Conservation (phyloP, 305 asterid species). For the Galium porrigens region DNA sequence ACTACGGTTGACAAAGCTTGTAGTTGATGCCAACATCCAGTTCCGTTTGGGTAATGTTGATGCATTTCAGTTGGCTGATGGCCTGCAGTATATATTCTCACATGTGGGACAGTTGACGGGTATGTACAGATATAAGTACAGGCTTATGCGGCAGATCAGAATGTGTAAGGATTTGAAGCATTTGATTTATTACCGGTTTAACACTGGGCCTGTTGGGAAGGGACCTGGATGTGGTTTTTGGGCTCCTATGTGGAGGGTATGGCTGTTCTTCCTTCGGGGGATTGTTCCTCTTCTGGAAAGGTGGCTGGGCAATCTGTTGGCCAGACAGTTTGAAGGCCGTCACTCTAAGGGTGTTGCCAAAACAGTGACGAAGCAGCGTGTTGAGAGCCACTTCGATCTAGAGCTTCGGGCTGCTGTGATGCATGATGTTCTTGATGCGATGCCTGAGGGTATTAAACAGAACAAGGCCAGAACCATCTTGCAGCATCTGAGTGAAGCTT, state of each 20-base stretch:
- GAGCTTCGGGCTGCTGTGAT: conserved; percentile 99
- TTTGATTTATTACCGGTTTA: conserved; percentile 87
- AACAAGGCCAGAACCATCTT: conserved; percentile 93
- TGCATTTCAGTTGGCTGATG: conserved; percentile 99
- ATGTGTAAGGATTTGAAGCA: conserved; percentile 99
- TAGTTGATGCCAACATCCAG: conserved; percentile 96
- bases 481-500: conserved; percentile 98
- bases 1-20: conserved; percentile 88
- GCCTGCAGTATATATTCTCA: conserved; percentile 86
- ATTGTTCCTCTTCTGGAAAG: conserved; percentile 96
- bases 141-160: conserved; percentile 98
- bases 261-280: conserved; percentile 98
- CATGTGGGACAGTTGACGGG: conserved; percentile 99
- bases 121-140: conserved; percentile 91
- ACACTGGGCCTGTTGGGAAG: conserved; percentile 98
- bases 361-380: conserved; percentile 98
- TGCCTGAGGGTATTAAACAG: conserved; percentile 99
- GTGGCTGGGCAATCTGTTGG: conserved; percentile 94
- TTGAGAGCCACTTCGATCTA: conserved; percentile 93
- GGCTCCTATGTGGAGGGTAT: conserved; percentile 99
- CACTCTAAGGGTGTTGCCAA: conserved; percentile 99
- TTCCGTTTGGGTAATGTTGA: conserved; percentile 98
- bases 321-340: conserved; percentile 94
- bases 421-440: conserved; percentile 99
- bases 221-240: conserved; percentile 99